A percentile compares a stretch with the other conserved stretches of the same genome.
Conservation (phyloP, 352 stramenopile genomes). For the Plasmopara muralis region DNA sequence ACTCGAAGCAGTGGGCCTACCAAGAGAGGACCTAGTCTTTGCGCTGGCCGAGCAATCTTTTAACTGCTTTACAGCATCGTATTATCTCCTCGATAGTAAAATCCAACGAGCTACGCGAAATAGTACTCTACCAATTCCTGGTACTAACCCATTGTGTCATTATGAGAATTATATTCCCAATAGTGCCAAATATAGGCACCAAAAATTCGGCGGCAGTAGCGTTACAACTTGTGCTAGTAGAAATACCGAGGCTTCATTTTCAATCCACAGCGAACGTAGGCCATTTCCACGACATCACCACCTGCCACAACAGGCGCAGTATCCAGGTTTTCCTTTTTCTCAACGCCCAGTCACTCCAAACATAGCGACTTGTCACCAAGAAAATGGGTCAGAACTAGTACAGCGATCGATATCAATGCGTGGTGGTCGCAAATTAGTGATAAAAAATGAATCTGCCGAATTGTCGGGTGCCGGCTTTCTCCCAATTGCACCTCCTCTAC, state of each 20-base stretch:
- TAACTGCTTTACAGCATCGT: constrained; percentile 69
- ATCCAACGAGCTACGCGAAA: constrained; percentile 37
- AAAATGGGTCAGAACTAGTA: constrained; percentile 1
- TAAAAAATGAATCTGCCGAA: constrained; percentile 22
- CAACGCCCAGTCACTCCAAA: constrained; percentile 14
- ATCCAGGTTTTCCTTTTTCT: constrained; percentile 10
- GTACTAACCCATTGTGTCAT: constrained; percentile 3
- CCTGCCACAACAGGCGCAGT: constrained; percentile 6
- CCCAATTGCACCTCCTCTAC: constrained; percentile 18
- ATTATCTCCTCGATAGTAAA: constrained; percentile 69
- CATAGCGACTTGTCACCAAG: constrained; percentile 3
- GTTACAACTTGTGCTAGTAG: constrained; percentile 4
- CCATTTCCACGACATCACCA: constrained; percentile 10
- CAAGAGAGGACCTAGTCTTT: constrained; percentile 29
- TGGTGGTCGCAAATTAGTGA: constrained; percentile 43
- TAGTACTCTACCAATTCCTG: constrained; percentile 6
- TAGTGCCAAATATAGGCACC: constrained; percentile 10
- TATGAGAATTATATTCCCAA: constrained; percentile 2
- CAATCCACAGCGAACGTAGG: not conserved
- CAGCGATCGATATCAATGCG: constrained; percentile 41
- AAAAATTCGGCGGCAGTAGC: constrained; percentile 10
- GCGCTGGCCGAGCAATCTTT: constrained; percentile 44
- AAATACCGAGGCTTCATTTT: constrained; percentile 1
- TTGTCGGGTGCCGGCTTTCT: constrained; percentile 10
- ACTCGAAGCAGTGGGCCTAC: constrained; percentile 43